Evolutionary conservation across 2,329 filamentous ascomycete species (phyloP).

Genomic region (Neopestalotiopsis rosae): DNA sequence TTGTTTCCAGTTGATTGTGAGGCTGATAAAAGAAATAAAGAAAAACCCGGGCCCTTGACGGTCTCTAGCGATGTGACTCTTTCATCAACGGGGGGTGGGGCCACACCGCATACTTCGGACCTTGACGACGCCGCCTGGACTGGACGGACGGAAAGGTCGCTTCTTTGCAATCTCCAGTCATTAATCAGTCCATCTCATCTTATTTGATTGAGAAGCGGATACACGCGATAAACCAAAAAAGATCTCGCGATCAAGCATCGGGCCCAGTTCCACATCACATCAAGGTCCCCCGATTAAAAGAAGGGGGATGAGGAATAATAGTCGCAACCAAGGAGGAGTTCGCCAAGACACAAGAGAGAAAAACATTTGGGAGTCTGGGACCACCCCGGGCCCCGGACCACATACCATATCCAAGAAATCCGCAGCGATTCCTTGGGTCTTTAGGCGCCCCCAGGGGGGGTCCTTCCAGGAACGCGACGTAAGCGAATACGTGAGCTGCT

Average conservation of each 20-base stretch:
- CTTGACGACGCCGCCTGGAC: neutral
- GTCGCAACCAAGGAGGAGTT: neutral
- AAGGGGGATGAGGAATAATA: neutral
- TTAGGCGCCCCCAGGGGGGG: neutral
- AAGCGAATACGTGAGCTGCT: neutral
- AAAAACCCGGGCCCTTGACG: neutral
- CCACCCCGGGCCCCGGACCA: neutral
- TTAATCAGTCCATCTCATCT: neutral
- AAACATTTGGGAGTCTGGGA: neutral
- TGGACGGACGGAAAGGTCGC: neutral
- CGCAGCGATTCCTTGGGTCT: neutral
- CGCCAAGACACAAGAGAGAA: neutral
- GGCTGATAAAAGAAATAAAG: neutral
- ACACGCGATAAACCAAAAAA: neutral
- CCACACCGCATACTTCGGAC: neutral
- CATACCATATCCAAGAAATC: neutral
- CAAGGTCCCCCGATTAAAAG: neutral
- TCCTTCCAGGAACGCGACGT: neutral
- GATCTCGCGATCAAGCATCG: neutral
- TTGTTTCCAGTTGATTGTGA: slow-evolving; percentile 10
- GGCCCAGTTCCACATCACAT: neutral
- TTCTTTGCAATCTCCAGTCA: slow-evolving; percentile 1
- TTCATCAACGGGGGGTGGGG: neutral
- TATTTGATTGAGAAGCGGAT: slow-evolving; percentile 1
- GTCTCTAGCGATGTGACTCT: neutral